These are phyloP conservation scores for Diaporthe ampelina DNA, from an alignment of 2,329 filamentous ascomycete species.

Conservation along the genomic window DNA sequence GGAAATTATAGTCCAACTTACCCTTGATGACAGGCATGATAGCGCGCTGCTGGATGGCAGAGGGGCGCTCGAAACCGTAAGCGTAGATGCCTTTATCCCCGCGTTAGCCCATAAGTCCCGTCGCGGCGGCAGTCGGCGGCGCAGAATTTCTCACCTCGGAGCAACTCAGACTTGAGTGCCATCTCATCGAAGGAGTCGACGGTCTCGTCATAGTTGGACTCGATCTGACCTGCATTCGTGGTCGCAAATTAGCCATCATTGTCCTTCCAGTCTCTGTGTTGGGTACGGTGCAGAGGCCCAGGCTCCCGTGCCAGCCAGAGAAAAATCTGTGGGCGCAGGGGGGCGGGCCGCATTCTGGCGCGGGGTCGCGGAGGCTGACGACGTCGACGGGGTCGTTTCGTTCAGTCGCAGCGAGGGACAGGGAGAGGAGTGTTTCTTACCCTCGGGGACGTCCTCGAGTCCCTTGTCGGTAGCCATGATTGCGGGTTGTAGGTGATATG, in stretches of 20 bases:
- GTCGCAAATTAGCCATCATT: constrained; percentile 33
- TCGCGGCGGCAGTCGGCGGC: constrained; percentile 41
- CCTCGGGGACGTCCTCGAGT: constrained; percentile 97
- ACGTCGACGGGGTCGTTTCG: constrained; percentile 19
- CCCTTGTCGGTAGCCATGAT: constrained; percentile 99
- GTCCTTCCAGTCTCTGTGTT: constrained; percentile 2
- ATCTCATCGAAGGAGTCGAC: constrained; percentile 99
- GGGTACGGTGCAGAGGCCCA: constrained; percentile 1
- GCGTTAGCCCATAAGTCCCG: constrained; percentile 45
- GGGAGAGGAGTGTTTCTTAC: constrained; percentile 66
- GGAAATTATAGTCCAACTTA: constrained; percentile 59
- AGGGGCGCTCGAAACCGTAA: constrained; percentile 99
- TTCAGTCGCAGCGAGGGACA: constrained; percentile 17
- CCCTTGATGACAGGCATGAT: constrained; percentile 99
- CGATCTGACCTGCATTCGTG: constrained; percentile 85
- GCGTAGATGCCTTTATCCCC: constrained; percentile 84
- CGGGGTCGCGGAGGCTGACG: constrained; percentile 37
- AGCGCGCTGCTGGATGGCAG: constrained; percentile 99
- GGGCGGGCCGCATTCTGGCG: constrained; percentile 28
- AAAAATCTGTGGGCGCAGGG: constrained; percentile 36
- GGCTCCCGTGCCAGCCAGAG: constrained; percentile 6
- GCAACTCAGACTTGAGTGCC: constrained; percentile 96
- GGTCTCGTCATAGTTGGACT: constrained; percentile 99
- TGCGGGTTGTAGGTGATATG: constrained; percentile 71
- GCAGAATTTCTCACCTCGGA: constrained; percentile 77